phyloP scores from a whole-genome alignment of 108 stramenopile species.

The Pseudonitzschia delicatissima region DNA sequence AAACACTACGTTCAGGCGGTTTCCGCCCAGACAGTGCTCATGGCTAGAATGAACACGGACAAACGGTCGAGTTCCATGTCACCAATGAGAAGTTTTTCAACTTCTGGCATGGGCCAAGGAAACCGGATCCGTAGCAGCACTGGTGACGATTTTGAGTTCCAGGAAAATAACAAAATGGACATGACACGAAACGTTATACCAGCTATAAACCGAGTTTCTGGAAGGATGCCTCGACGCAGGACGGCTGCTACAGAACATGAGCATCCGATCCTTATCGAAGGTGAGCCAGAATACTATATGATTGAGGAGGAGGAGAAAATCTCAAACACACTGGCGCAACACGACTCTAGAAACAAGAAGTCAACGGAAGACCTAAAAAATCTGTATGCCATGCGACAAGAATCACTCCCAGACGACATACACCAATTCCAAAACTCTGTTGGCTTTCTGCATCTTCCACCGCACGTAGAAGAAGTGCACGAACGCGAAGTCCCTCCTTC shows the following conservation, averaged over 20 bases:
- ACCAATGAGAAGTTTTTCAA: background rate
- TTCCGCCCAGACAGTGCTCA: conserved; percentile 58
- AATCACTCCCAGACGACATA: conserved; percentile 63
- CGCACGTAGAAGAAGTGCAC: background rate
- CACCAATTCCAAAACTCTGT: conserved; percentile 47
- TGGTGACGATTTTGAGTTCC: background rate
- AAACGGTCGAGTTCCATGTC: conserved; percentile 1
- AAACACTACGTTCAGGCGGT: conserved; percentile 57
- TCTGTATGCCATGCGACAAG: conserved; percentile 44
- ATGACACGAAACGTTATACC: background rate
- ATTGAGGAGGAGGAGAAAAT: background rate
- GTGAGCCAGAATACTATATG: background rate
- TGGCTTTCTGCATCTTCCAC: conserved; percentile 15
- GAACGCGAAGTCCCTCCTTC: background rate
- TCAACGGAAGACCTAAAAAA: conserved; percentile 50
- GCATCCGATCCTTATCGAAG: background rate
- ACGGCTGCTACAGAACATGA: background rate
- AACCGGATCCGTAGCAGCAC: background rate
- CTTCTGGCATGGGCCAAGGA: too few relatives aligned
- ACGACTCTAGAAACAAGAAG: conserved; percentile 23
- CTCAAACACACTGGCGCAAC: background rate
- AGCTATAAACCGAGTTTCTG: background rate
- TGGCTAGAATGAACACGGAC: conserved; percentile 33
- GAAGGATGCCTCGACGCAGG: background rate
- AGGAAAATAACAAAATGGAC: background rate